Evolutionary conservation across 495 filamentous ascomycete species (phyloP).

Genomic region (Penicillium lividum): DNA sequence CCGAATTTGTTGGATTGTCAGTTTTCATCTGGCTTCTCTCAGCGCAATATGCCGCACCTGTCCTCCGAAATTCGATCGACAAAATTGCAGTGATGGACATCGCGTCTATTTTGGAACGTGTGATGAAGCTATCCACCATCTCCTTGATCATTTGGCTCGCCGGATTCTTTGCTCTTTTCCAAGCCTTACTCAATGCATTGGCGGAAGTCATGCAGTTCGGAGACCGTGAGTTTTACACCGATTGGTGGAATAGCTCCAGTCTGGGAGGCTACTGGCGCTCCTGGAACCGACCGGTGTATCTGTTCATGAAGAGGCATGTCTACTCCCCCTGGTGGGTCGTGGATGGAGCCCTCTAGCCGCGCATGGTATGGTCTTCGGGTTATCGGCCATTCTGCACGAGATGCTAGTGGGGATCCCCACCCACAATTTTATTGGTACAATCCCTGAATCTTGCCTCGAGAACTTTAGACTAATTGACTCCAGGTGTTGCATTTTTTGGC

Average conservation of each 20-base stretch:
- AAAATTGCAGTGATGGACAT: slow-evolving; percentile 81
- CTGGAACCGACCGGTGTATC: slow-evolving; percentile 97
- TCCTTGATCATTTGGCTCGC: slow-evolving; percentile 93
- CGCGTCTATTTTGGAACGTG: slow-evolving; percentile 78
- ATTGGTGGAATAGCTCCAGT: slow-evolving; percentile 94
- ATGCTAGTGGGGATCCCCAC: slow-evolving; percentile 92
- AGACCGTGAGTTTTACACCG: slow-evolving; percentile 91
- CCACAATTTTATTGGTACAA: slow-evolving; percentile 84
- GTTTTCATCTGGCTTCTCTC: slow-evolving; percentile 91
- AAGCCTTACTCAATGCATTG: slow-evolving; percentile 82
- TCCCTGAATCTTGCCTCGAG: background rate
- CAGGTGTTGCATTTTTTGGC: slow-evolving; percentile 86
- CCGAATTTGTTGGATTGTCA: slow-evolving; percentile 70
- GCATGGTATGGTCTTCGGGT: slow-evolving; percentile 75
- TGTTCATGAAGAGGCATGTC: slow-evolving; percentile 93
- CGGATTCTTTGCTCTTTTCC: slow-evolving; percentile 95
- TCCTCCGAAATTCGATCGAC: slow-evolving; percentile 83
- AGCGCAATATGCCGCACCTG: slow-evolving; percentile 89
- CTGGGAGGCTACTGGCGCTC: slow-evolving; percentile 89
- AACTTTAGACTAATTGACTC: slow-evolving; percentile 11
- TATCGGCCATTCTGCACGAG: slow-evolving; percentile 89
- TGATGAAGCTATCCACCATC: slow-evolving; percentile 94
- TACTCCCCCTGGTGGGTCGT: slow-evolving; percentile 77
- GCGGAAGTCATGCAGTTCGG: slow-evolving; percentile 89
- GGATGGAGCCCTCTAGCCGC: slow-evolving; percentile 70